phyloP scores from a whole-genome alignment of 179 eudicot genomes.

The Vitellaria paradoxa region DNA sequence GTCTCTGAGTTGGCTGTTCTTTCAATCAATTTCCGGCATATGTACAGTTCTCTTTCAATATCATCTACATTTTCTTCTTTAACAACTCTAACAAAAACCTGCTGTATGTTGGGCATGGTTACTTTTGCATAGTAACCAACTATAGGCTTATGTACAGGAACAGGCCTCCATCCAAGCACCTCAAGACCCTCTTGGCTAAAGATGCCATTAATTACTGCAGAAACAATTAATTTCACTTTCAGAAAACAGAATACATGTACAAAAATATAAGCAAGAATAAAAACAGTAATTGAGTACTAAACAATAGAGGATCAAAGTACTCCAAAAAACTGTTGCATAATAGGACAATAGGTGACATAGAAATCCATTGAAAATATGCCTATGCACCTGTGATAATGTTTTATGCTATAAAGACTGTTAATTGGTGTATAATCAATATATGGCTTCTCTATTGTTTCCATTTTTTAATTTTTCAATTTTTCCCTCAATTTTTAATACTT shows the following conservation, averaged over 20 bases:
- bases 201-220: conserved; percentile 59
- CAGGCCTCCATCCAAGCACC: conserved; percentile 97
- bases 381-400: no score
- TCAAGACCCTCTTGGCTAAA: conserved; percentile 93
- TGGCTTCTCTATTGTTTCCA: no score
- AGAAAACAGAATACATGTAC: conserved; percentile 14
- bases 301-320: not conserved
- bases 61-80: conserved; percentile 85
- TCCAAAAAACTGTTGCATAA: not conserved
- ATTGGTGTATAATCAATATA: no score
- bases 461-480: no score
- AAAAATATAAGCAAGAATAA: conserved; percentile 8
- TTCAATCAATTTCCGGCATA: conserved; percentile 94
- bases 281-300: not conserved
- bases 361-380: not conserved
- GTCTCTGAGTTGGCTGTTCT: conserved; percentile 59
- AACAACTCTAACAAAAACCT: conserved; percentile 70
- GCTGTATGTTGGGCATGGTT: conserved; percentile 98
- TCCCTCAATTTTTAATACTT: no score
- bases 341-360: not conserved
- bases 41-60: conserved; percentile 91
- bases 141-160: conserved; percentile 69
- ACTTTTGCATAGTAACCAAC: conserved; percentile 90
- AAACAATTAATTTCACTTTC: conserved; percentile 14
- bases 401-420: no score